A percentile compares a stretch with the other conserved stretches of the same genome.
Conservation (phyloP, 495 filamentous ascomycete species). For the Cercophora newfieldiana region DNA sequence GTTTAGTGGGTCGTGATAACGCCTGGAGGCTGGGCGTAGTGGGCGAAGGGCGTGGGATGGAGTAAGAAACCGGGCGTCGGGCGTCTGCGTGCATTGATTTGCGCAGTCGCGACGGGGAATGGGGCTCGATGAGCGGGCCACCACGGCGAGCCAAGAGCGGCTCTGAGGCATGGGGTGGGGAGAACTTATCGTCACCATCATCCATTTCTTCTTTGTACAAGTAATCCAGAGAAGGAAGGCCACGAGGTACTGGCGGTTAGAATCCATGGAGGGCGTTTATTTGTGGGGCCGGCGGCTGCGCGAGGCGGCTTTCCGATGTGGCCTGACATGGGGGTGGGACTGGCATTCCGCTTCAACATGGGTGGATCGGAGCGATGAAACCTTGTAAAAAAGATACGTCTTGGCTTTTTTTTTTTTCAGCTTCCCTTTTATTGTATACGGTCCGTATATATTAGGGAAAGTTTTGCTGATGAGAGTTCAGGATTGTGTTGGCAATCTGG, state of each 20-base stretch:
- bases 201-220: neutral
- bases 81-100: neutral
- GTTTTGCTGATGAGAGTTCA: neutral
- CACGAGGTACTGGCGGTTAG: neutral
- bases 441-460: neutral
- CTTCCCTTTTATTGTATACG: neutral
- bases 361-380: neutral
- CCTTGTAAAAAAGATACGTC: neutral
- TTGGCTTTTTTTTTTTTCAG: neutral
- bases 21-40: neutral
- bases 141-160: neutral
- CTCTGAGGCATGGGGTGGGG: neutral
- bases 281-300: constrained; percentile 9
- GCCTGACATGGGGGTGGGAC: neutral
- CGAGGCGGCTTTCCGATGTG: constrained; percentile 4
- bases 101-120: neutral
- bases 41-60: neutral
- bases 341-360: neutral
- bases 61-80: neutral
- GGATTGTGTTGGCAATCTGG: neutral
- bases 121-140: neutral
- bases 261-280: neutral
- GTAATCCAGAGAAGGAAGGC: neutral
- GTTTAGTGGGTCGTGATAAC: constrained; percentile 30
- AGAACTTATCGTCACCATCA: neutral